Percentiles rank a stretch among this genome's conserved stretches.
phyloP scores from a whole-genome alignment of 192 early-diverging fungal species.

The Umbelopsis ramanniana region DNA sequence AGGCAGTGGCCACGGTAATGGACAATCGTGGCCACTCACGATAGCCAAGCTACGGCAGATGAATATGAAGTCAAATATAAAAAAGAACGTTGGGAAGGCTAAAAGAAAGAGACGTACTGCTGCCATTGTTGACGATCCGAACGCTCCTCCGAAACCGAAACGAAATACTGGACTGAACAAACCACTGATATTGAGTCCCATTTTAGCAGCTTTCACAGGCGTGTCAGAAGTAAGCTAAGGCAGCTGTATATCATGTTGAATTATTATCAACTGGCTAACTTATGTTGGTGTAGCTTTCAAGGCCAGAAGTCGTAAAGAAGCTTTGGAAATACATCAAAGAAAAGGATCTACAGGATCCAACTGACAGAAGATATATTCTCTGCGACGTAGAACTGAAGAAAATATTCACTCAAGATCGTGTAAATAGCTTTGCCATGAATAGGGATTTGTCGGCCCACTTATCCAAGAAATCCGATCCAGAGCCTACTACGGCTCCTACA shows the following conservation, averaged over 20 bases:
- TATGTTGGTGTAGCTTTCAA: conserved; percentile 49
- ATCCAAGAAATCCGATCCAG: conserved; percentile 40
- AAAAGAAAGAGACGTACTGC: conserved; percentile 33
- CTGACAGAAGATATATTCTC: conserved; percentile 55
- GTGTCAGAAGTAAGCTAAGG: conserved; percentile 39
- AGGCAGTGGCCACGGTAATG: conserved; percentile 23
- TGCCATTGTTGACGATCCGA: conserved; percentile 31
- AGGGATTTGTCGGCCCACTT: conserved; percentile 60
- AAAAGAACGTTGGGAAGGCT: conserved; percentile 30
- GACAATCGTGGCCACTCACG: conserved; percentile 20
- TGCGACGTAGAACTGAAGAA: conserved; percentile 55
- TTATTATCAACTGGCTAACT: not conserved
- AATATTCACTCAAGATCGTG: conserved; percentile 52
- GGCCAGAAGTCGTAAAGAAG: conserved; percentile 63
- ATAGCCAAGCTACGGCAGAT: conserved; percentile 18
- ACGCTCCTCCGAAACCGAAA: conserved; percentile 42
- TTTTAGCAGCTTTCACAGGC: conserved; percentile 47
- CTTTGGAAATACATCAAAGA: conserved; percentile 66
- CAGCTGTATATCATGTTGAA: not conserved
- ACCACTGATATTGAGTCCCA: conserved; percentile 48
- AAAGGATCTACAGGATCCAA: conserved; percentile 57
- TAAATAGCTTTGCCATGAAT: conserved; percentile 67
- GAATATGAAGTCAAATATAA: conserved; percentile 10
- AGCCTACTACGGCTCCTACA: not conserved
- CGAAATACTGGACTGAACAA: conserved; percentile 51